Percentiles rank a stretch among this genome's conserved stretches.
Evolutionary conservation across 2,329 filamentous ascomycete genomes (phyloP).

Genomic region (Hirsutella minnesotensis): DNA sequence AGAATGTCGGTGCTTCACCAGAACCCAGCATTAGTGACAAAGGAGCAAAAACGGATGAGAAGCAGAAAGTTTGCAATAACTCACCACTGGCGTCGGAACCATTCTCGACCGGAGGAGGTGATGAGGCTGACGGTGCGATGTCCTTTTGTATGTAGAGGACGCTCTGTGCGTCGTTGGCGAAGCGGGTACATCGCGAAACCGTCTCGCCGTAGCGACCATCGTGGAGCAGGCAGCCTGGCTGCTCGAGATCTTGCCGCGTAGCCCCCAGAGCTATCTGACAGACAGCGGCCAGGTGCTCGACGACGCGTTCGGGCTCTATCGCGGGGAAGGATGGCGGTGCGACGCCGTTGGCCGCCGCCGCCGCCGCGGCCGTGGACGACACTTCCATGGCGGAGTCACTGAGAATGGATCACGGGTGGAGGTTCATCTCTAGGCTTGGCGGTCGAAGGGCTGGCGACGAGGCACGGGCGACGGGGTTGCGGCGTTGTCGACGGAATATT

Average conservation of each 20-base stretch:
- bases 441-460: neutral
- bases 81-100: conserved; percentile 32
- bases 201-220: conserved; percentile 63
- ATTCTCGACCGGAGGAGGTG: conserved; percentile 38
- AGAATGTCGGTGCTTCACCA: conserved; percentile 33
- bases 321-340: conserved; percentile 34
- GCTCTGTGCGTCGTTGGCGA: conserved; percentile 77
- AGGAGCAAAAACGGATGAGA: no score
- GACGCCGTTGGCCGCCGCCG: conserved; percentile 34
- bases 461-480: neutral
- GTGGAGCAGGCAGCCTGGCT: conserved; percentile 72
- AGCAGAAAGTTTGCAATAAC: no score
- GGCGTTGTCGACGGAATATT: neutral
- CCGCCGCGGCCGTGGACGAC: conserved; percentile 31
- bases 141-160: conserved; percentile 90
- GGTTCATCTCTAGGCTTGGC: neutral
- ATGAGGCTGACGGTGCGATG: conserved; percentile 30
- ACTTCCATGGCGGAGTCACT: conserved; percentile 36
- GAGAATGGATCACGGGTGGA: neutral
- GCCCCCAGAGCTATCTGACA: conserved; percentile 66
- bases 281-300: conserved; percentile 61
- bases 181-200: conserved; percentile 74
- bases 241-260: conserved; percentile 65
- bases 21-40: conserved; percentile 2
- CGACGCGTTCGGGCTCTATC: conserved; percentile 55